phyloP scores from a whole-genome alignment of 2,329 filamentous ascomycete genomes.

The Sphaerostilbella broomeana region DNA sequence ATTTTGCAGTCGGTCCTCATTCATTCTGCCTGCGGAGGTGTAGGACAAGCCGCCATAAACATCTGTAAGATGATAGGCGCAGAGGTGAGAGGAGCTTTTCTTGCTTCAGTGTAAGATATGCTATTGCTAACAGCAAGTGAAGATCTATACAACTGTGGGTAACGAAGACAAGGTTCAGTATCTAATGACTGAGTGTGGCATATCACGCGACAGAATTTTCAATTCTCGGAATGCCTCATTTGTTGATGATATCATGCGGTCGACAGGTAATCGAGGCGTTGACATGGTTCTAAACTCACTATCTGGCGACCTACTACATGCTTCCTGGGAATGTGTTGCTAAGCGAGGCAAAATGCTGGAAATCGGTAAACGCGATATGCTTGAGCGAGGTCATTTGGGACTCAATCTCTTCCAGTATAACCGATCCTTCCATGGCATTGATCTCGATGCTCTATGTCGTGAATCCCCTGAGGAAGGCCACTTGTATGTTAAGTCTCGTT shows the following conservation, averaged over 20 bases:
- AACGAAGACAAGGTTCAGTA: conserved; percentile 29
- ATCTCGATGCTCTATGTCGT: conserved; percentile 17
- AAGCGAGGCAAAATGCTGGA: conserved; percentile 39
- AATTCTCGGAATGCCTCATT: conserved; percentile 28
- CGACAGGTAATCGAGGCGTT: conserved; percentile 26
- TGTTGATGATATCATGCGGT: conserved; percentile 19
- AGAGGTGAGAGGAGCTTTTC: too few relatives aligned
- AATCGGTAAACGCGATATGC: conserved; percentile 38
- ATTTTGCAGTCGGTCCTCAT: conserved; percentile 8
- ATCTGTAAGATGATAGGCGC: conserved; percentile 8
- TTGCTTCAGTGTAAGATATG: too few relatives aligned
- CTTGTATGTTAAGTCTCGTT: neutral
- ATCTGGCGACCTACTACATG: conserved; percentile 34
- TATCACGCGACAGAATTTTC: conserved; percentile 29
- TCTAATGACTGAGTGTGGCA: conserved; percentile 24
- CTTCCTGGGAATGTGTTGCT: conserved; percentile 39
- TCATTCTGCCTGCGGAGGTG: conserved; percentile 10
- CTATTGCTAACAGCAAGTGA: too few relatives aligned
- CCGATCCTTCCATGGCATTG: conserved; percentile 29
- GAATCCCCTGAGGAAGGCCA: neutral
- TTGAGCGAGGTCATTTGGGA: conserved; percentile 33
- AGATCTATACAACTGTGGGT: conserved; percentile 31
- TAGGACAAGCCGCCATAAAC: conserved; percentile 5
- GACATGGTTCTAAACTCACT: conserved; percentile 36
- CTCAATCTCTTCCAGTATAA: conserved; percentile 38